Base-by-base conservation (phyloP, 768 basidiomycete species). In the Suillus discolor region DNA sequence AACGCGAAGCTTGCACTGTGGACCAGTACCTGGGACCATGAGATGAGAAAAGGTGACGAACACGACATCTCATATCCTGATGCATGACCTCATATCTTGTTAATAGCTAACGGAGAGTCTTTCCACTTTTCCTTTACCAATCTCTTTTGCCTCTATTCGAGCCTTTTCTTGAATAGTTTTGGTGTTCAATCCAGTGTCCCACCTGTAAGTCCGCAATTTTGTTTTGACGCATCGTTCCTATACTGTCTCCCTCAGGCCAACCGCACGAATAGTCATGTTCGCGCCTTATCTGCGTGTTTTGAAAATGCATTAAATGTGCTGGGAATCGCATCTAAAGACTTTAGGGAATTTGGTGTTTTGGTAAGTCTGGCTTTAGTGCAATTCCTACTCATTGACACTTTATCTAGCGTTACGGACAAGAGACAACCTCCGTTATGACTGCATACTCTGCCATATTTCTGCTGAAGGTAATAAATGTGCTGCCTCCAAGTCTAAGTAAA, bases 361-460 rank as follows among this genome's bases (percentile, higher is more conserved):
- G 92, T 91, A 70, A 62, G 89, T 76, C 36, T 18, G 31, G 20
- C 45, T 63, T 28, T 47, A 45, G 51, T 62, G 57, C 63, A 60
- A 47, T 59, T 45, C 9, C 47, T 55, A 57, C 38, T 53, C 25
- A 57, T 68, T 71, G 42, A 71, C 49, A 57, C 61, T 18, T 60
- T 28, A 59, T 64, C 18, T 73, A 94, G 92, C 89, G 89, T 54
- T 95, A 94, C 70, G 86, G 90, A 9, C 93, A 94, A 79, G 93
- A 94, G 73, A 89, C 91, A 6, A 87, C 93, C 66, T 89, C 90
- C 9, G 86, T 91, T 55, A 94, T 94, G 93, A 91, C 90, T 23
- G 93, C 92, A 31, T 94, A 94, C 71, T 87, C 90, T 57, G 92
- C 93, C 23, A 87, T 94, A 44, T 90, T 93, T 73, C 78, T 95